phyloP scores from a whole-genome alignment of 202 grass and related monocot species.

The Alloteropsis angusta region DNA sequence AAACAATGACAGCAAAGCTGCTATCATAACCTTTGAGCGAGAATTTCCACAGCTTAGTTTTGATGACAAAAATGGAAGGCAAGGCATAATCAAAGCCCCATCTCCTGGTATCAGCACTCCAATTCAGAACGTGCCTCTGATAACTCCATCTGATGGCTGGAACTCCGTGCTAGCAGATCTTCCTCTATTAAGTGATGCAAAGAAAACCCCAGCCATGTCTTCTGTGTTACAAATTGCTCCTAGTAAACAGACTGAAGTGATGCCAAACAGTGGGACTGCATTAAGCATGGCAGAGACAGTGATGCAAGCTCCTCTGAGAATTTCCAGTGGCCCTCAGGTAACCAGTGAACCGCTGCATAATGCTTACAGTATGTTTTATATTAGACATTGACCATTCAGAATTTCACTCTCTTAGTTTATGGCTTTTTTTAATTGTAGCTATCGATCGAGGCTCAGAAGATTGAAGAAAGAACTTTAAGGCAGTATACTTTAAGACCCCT shows the following conservation, averaged over 20 bases:
- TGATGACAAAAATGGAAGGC: conserved; percentile 42
- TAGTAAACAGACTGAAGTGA: conserved; percentile 33
- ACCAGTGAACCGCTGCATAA: conserved; percentile 9
- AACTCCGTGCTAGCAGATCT: conserved; percentile 51
- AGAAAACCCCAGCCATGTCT: conserved; percentile 24
- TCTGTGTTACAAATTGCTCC: conserved; percentile 21
- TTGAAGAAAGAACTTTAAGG: conserved; percentile 67
- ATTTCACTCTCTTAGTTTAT: conserved; percentile 11
- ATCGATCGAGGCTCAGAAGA: conserved; percentile 51
- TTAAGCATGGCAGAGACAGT: conserved; percentile 84
- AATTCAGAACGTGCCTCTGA: conserved; percentile 42
- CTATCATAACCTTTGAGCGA: conserved; percentile 52
- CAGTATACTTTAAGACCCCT: conserved; percentile 49
- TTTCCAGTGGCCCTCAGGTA: conserved; percentile 67
- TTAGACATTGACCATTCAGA: neutral
- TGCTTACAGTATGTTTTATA: conserved; percentile 14
- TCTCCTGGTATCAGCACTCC: conserved; percentile 52
- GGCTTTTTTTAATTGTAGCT: conserved; percentile 26
- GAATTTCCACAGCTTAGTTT: conserved; percentile 66
- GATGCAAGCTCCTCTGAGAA: conserved; percentile 59
- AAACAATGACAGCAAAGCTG: neutral
- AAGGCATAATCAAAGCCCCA: conserved; percentile 41
- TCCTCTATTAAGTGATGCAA: conserved; percentile 35
- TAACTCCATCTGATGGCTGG: conserved; percentile 46
- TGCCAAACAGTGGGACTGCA: conserved; percentile 26